phyloP scores from a whole-genome alignment of 192 early-diverging fungal genomes.

The Powellomyces hirtus region DNA sequence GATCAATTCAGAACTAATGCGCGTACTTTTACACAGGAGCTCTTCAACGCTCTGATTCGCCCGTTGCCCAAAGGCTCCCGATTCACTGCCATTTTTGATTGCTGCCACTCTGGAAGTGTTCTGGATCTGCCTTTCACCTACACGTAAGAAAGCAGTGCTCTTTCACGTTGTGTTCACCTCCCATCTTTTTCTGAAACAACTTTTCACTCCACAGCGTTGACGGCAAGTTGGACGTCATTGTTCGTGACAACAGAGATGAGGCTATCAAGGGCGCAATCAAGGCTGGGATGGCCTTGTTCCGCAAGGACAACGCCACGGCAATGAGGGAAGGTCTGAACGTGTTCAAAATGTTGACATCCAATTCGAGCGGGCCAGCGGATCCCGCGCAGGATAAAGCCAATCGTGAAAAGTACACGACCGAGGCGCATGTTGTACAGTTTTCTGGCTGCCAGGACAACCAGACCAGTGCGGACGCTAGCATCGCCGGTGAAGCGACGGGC shows the following conservation, averaged over 20 bases:
- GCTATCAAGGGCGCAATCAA: conserved; percentile 35
- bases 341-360: conserved; percentile 10
- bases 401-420: conserved; percentile 21
- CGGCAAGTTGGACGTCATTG: conserved; percentile 37
- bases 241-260: conserved; percentile 33
- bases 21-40: conserved; percentile 31
- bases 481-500: conserved; percentile 57
- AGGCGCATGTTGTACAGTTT: conserved; percentile 59
- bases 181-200: too few relatives aligned
- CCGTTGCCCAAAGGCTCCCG: conserved; percentile 37
- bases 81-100: conserved; percentile 48
- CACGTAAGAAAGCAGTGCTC: neutral
- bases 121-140: conserved; percentile 53
- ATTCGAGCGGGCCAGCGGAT: conserved; percentile 3
- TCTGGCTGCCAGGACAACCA: conserved; percentile 72
- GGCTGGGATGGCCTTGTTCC: conserved; percentile 32
- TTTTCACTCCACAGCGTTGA: conserved; percentile 10
- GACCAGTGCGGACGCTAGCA: conserved; percentile 71
- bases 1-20: too few relatives aligned
- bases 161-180: neutral
- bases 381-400: conserved; percentile 16
- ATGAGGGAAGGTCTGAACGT: conserved; percentile 20
- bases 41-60: conserved; percentile 33
- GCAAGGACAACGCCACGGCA: conserved; percentile 35
- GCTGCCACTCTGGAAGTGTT: conserved; percentile 50